phyloP scores from a whole-genome alignment of 805 yeast genomes.

The Zygoascus biomembranicola region DNA sequence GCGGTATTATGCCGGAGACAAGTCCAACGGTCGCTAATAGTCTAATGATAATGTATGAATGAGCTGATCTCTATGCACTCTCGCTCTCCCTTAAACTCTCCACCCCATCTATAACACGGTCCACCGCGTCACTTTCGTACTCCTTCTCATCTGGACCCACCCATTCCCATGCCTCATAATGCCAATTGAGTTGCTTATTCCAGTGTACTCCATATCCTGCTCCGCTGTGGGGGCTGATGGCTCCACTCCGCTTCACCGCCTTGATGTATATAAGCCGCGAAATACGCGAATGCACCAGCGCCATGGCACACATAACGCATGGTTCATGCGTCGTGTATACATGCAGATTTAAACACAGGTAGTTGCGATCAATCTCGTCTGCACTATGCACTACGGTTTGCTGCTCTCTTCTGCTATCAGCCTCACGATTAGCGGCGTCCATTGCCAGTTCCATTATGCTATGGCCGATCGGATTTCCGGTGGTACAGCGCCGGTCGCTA shows the following conservation, averaged over 20 bases:
- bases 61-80: not conserved
- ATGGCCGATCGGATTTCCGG: slow-evolving; percentile 53
- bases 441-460: slow-evolving; percentile 67
- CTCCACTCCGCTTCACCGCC: slow-evolving; percentile 44
- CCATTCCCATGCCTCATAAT: slow-evolving; percentile 78
- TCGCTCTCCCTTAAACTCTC: not conserved
- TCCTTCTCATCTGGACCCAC: slow-evolving; percentile 1
- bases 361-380: slow-evolving; percentile 26
- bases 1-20: no score
- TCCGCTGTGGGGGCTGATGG: slow-evolving; percentile 48
- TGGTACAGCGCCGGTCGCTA: slow-evolving; percentile 32
- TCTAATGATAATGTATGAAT: no score
- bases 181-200: slow-evolving; percentile 73
- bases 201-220: slow-evolving; percentile 68
- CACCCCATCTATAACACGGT: not conserved
- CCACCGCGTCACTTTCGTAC: not conserved
- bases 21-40: no score
- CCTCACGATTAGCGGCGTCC: slow-evolving; percentile 51
- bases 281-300: slow-evolving; percentile 83
- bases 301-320: slow-evolving; percentile 96
- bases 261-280: slow-evolving; percentile 55
- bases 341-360: slow-evolving; percentile 67
- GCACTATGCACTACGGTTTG: slow-evolving; percentile 1
- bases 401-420: slow-evolving; percentile 28
- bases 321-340: slow-evolving; percentile 94